Evolutionary conservation across 768 basidiomycete species (phyloP), one percentile per base, ranked within the genome.

Genomic region (Bullera alba): DNA sequence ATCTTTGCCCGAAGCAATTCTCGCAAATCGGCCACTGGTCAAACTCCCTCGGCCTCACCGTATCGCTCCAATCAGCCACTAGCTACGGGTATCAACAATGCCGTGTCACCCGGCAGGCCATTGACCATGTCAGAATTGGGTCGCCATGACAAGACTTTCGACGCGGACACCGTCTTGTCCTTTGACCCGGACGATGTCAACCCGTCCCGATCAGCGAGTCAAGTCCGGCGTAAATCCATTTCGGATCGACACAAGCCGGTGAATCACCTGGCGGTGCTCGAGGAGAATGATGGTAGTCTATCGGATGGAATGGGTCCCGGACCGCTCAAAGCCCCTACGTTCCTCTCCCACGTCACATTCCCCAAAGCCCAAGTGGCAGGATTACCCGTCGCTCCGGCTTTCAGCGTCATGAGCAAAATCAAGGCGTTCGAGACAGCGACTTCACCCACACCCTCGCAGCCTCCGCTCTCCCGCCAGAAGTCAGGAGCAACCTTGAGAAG

Each of bases 161-260:
- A 41, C 12, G 47, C 58, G 3, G 64, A 65, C 16, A 61, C 61
- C n/a, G 29, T 52, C 16, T 41, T 65, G 27, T 54, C 52, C 22
- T 70, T 70, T 42, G 69, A 70, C 42, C 64, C 61, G n/a, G 60
- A 58, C 35, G 69, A 70, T 50, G 50, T 70, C 26, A 70, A 70
- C 43, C 69, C 69, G 12, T 70, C 69, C 25, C 48, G 69, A 30
- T 68, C 66, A 3, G 69, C 69, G 6, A 61, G 59, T 49, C 69
- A 70, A 46, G 67, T 62, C n/a, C 51, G 63, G n/a, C 37, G 65
- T 35, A 43, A 54, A 2, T 35, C 53, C 7, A 53, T 52, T 8
- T 16, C 48, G 14, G 23, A 3, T 21, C 25, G 27, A 29, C 7
- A 10, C 19, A 10, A 16, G 22, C 6, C 26, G 14, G 29, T 48